Percentiles rank a stretch among this genome's conserved stretches.
phyloP scores from a whole-genome alignment of 768 basidiomycete species.

The Tulasnella sp. region DNA sequence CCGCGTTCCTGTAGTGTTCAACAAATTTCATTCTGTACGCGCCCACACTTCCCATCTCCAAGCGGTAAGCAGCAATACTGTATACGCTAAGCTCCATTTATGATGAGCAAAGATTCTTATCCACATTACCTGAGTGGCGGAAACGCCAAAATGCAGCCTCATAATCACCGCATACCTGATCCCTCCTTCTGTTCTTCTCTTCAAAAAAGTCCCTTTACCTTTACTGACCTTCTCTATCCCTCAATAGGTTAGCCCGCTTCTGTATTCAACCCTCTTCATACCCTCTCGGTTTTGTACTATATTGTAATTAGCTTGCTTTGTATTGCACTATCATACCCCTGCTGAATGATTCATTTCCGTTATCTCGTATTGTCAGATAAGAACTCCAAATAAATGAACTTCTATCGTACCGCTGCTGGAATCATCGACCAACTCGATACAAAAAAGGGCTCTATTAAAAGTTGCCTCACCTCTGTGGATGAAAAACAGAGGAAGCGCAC shows the following conservation, averaged over 20 bases:
- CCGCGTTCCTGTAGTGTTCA: background rate
- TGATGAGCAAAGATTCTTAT: conserved; percentile 38
- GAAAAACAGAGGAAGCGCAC: conserved; percentile 68
- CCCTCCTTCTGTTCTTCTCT: no score
- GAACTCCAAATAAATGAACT: conserved; percentile 87
- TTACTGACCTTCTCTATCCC: background rate
- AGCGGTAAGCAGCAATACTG: no score
- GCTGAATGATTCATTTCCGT: background rate
- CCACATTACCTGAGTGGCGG: conserved; percentile 77
- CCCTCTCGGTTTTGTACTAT: background rate
- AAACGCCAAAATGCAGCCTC: background rate
- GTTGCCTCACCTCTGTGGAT: conserved; percentile 61
- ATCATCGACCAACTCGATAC: conserved; percentile 76
- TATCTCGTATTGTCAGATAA: no score
- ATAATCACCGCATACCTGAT: no score
- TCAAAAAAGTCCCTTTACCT: no score
- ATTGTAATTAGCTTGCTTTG: background rate
- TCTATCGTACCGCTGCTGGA: conserved; percentile 85
- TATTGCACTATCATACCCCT: background rate
- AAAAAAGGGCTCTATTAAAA: conserved; percentile 87
- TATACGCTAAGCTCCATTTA: background rate
- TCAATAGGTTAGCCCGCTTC: background rate
- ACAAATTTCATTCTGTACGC: background rate
- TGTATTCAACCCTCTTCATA: background rate
- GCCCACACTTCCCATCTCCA: background rate